Percentiles rank a stretch among this genome's conserved stretches.
phyloP scores from a whole-genome alignment of 2,329 filamentous ascomycete genomes.

The Byssothecium circinans region DNA sequence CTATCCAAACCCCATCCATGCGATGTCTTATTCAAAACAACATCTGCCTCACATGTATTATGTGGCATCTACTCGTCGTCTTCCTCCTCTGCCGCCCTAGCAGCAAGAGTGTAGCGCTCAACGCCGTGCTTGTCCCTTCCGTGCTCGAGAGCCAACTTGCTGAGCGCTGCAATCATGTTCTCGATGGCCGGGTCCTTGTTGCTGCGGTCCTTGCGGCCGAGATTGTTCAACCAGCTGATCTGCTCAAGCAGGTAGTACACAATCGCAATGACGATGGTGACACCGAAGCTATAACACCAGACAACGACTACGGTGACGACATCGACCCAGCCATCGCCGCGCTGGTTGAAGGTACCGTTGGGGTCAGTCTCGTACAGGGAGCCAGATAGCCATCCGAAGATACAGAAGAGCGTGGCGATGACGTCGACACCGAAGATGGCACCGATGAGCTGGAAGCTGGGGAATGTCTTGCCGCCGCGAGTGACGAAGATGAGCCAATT shows the following conservation, averaged over 20 bases:
- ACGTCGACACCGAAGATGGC: constrained; percentile 74
- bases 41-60: not conserved
- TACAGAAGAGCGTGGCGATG: constrained; percentile 70
- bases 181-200: constrained; percentile 65
- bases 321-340: constrained; percentile 58
- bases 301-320: constrained; percentile 67
- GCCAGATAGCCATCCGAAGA: constrained; percentile 74
- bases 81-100: constrained; percentile 50
- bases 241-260: constrained; percentile 65
- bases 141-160: constrained; percentile 65
- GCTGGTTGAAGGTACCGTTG: constrained; percentile 43
- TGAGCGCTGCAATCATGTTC: constrained; percentile 66
- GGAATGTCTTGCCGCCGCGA: constrained; percentile 68
- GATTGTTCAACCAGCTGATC: constrained; percentile 61
- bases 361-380: constrained; percentile 49
- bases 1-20: not conserved
- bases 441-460: constrained; percentile 71
- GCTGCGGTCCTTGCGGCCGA: constrained; percentile 64
- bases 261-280: constrained; percentile 66
- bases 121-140: constrained; percentile 54
- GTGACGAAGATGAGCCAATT: constrained; percentile 60
- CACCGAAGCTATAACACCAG: constrained; percentile 68
- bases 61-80: constrained; percentile 46
- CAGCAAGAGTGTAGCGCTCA: constrained; percentile 49
- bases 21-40: not conserved